Base-by-base conservation (phyloP, 2,329 filamentous ascomycete genomes). In the Apiospora kogelbergensis region DNA sequence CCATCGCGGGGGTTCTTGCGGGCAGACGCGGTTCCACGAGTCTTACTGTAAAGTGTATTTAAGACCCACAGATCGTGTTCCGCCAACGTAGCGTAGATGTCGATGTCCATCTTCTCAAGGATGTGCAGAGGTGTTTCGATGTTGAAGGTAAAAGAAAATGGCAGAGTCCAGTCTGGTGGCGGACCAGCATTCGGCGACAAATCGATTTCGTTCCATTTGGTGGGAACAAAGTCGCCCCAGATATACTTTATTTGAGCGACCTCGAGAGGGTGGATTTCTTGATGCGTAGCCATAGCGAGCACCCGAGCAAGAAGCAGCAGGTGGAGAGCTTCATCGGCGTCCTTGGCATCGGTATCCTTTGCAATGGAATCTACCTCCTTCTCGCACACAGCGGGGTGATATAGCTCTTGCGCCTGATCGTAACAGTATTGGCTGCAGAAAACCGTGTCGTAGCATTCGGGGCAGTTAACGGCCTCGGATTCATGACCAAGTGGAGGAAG, bases 31-130 rank as follows among this genome's bases (percentile, higher is more conserved):
- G 95, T 97, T 67, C 94, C 96, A 30, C 96, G 89, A 79, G 98
- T 97, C 79, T 98, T 98, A 72, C 93, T 90, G 79, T 95, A 97
- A 6, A 98, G 85, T 0, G 94, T 97, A 80, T 98, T 97, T 76
- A 97, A 87, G 20, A 98, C 87, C 93, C 93, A 96, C 7, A 92
- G 81, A 74, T 95, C 92, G 78, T 92, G 90, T 30, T 83, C 80
- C 10, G 81, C 80, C 4, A 90, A 79, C 0, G 81, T 81, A 17
- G 83, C 84, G 78, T 91, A 95, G 67, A 94, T 90, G 77, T 95
- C 91, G 68, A 95, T 84, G 73, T 94, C 92, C 91, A 96, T 94
- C 80, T 93, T 94, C 78, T 95, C 92, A 20, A 96, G 85, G 41
- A 95, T 85, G 76, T 95, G 91, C 6, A 95, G 85, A 0, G 93